These are phyloP conservation scores for Fusarium irregulare DNA, from an alignment of 2,329 filamentous ascomycete genomes.

Conservation along the genomic window DNA sequence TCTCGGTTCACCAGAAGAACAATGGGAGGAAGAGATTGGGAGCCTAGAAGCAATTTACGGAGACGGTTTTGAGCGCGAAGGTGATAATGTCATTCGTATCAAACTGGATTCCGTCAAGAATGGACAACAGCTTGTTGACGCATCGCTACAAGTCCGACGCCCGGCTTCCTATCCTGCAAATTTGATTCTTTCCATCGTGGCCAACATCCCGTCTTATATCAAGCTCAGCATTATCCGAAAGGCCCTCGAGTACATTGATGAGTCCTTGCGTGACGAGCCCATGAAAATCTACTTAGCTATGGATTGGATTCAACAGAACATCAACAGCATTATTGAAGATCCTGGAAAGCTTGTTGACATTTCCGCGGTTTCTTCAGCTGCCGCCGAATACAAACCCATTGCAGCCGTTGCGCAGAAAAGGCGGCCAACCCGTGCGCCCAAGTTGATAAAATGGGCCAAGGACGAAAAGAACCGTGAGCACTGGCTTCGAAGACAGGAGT, in stretches of 20 bases:
- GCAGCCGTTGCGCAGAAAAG: conserved; percentile 46
- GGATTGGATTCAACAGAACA: conserved; percentile 90
- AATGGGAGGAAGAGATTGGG: conserved; percentile 87
- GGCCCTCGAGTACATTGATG: conserved; percentile 76
- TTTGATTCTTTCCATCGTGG: conserved; percentile 75
- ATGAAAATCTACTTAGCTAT: conserved; percentile 90
- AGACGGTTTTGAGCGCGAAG: conserved; percentile 72
- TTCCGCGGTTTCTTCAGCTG: conserved; percentile 78
- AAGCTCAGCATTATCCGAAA: conserved; percentile 87
- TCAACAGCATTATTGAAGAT: conserved; percentile 83
- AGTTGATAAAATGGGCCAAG: conserved; percentile 71
- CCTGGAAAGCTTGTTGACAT: conserved; percentile 88
- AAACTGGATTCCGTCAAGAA: conserved; percentile 68
- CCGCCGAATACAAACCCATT: conserved; percentile 62
- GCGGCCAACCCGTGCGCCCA: conserved; percentile 60
- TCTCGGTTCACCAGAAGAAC: conserved; percentile 65
- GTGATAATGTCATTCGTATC: conserved; percentile 75
- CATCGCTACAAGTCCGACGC: conserved; percentile 74
- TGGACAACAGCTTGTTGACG: conserved; percentile 62
- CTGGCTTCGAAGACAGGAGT: conserved; percentile 77
- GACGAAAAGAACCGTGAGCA: conserved; percentile 70
- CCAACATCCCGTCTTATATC: conserved; percentile 88
- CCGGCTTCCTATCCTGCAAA: conserved; percentile 78
- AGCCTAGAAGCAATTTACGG: conserved; percentile 89
- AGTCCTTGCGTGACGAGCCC: conserved; percentile 80